Percentiles rank a stretch among this genome's conserved stretches.
These are phyloP conservation scores for Butyriboletus loyo DNA, from an alignment of 768 basidiomycete genomes.

Conservation along the genomic window DNA sequence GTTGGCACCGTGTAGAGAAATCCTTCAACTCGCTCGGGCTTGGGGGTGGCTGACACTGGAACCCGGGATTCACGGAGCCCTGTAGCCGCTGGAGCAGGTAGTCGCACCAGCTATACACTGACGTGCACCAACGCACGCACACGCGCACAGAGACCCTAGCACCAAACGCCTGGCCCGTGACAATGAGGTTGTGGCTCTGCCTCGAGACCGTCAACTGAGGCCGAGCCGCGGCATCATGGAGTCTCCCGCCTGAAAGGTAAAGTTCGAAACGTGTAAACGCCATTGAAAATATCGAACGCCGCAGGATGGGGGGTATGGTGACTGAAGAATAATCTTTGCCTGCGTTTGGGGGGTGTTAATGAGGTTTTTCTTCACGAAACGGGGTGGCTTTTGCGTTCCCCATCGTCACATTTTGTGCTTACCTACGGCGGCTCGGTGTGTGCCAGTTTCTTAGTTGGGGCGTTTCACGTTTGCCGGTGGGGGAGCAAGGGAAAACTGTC, in stretches of 20 bases:
- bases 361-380: neutral
- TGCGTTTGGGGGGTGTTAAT: slow-evolving; percentile 1
- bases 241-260: slow-evolving; percentile 18
- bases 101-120: slow-evolving; percentile 16
- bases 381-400: neutral
- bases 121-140: slow-evolving; percentile 24
- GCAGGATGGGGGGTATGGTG: neutral
- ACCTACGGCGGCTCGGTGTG: neutral
- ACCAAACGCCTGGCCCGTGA: slow-evolving; percentile 25
- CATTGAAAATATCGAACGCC: slow-evolving; percentile 6
- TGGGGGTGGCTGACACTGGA: neutral
- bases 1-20: neutral
- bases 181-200: slow-evolving; percentile 22
- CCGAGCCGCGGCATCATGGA: slow-evolving; percentile 18
- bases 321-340: neutral
- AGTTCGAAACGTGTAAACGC: slow-evolving; percentile 27
- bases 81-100: slow-evolving; percentile 4
- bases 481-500: neutral
- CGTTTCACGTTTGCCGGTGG: neutral
- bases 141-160: slow-evolving; percentile 21
- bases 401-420: neutral
- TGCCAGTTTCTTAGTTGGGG: neutral
- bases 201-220: slow-evolving; percentile 21
- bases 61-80: neutral
- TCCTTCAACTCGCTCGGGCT: slow-evolving; percentile 3